These are phyloP conservation scores for Fusarium multiceps DNA, from an alignment of 2,329 filamentous ascomycete species.

Conservation along the genomic window DNA sequence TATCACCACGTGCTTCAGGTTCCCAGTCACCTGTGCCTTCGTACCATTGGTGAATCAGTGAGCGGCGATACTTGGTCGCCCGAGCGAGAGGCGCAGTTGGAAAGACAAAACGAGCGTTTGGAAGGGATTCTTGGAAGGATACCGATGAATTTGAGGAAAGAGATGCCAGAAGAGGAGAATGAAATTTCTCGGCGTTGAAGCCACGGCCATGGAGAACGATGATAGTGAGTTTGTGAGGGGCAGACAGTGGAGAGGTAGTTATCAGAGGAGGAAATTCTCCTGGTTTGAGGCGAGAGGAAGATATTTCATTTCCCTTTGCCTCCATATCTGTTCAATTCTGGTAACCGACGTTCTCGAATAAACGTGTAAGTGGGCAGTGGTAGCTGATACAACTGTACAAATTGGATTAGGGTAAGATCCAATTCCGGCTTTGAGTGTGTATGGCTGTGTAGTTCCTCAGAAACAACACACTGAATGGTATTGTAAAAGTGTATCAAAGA, in stretches of 20 bases:
- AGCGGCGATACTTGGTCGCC: slow-evolving; percentile 49
- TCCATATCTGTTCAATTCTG: neutral
- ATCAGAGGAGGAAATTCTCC: slow-evolving; percentile 43
- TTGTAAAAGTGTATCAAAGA: accelerated
- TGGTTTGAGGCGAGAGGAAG: slow-evolving; percentile 7
- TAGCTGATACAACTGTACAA: neutral
- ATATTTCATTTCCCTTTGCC: no score
- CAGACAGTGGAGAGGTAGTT: slow-evolving; percentile 36
- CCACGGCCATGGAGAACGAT: slow-evolving; percentile 64
- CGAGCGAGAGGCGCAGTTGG: slow-evolving; percentile 57
- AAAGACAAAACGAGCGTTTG: slow-evolving; percentile 62
- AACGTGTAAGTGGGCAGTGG: neutral
- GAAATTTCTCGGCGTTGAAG: slow-evolving; percentile 56
- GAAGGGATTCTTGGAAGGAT: slow-evolving; percentile 51
- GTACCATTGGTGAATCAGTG: slow-evolving; percentile 52
- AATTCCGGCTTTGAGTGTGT: neutral
- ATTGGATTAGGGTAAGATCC: neutral
- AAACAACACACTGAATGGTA: no score
- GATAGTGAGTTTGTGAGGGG: slow-evolving; percentile 57
- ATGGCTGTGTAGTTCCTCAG: no score
- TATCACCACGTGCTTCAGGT: slow-evolving; percentile 46
- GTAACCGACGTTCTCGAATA: no score
- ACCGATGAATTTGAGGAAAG: neutral
- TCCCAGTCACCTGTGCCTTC: slow-evolving; percentile 53
- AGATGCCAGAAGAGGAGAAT: slow-evolving; percentile 51